Conservation (phyloP, 164 flowering plant genomes). For the Vitis rupestris region DNA sequence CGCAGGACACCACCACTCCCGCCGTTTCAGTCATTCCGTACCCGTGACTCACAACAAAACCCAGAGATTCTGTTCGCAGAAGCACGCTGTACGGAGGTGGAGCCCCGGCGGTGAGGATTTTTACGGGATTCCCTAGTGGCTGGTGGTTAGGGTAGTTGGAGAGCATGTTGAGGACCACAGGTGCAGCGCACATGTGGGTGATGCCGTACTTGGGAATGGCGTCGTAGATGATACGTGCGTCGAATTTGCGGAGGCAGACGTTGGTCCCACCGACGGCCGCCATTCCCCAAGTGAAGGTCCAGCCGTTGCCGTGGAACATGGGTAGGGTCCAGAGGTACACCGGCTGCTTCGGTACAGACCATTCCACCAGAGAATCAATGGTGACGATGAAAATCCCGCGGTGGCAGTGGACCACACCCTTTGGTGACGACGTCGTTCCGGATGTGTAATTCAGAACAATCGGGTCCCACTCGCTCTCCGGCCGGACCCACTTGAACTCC, state of each 20-base stretch:
- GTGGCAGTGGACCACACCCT: conserved; percentile 59
- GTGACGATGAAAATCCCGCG: conserved; percentile 34
- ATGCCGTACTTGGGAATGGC: conserved; percentile 27
- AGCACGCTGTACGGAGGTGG: conserved; percentile 54
- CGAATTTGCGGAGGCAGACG: conserved; percentile 49
- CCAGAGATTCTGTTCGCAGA: conserved; percentile 32
- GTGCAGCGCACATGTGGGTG: conserved; percentile 59
- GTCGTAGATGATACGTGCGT: conserved; percentile 22
- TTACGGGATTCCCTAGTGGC: conserved; percentile 29
- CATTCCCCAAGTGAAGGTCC: conserved; percentile 54
- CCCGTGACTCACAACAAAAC: conserved; percentile 47
- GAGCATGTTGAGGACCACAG: conserved; percentile 58
- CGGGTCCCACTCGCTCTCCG: conserved; percentile 44
- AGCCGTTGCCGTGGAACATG: conserved; percentile 64
- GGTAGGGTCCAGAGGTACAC: conserved; percentile 57
- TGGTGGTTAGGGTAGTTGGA: conserved; percentile 19
- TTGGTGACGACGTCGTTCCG: conserved; percentile 57
- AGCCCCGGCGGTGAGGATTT: conserved; percentile 50
- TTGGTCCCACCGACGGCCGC: conserved; percentile 60
- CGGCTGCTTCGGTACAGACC: conserved; percentile 36
- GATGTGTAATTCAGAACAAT: conserved; percentile 55
- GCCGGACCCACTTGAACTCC: conserved; percentile 35
- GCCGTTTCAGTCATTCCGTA: conserved; percentile 59
- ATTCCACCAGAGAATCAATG: conserved; percentile 32
- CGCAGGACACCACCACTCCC: conserved; percentile 38